Conservation (phyloP, 2,329 filamentous ascomycete species). For the Pseudovirgaria hyperparasitica region DNA sequence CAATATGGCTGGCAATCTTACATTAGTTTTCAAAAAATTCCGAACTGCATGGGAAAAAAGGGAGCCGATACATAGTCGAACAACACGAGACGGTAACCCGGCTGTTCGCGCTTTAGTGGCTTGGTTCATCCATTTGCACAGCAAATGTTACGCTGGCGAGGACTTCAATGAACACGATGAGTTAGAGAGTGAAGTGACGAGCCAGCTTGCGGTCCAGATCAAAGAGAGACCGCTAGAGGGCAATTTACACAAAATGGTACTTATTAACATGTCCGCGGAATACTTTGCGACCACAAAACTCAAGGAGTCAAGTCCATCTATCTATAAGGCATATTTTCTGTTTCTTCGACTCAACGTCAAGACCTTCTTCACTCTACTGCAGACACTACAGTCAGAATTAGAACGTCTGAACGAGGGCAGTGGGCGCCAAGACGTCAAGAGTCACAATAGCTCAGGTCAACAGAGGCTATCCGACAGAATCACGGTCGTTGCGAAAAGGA, state of each 20-base stretch:
- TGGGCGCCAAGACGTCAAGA: slow-evolving; percentile 29
- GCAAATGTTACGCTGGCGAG: slow-evolving; percentile 67
- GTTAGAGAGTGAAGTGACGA: slow-evolving; percentile 73
- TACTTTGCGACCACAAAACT: slow-evolving; percentile 44
- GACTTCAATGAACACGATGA: slow-evolving; percentile 65
- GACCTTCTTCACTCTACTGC: slow-evolving; percentile 60
- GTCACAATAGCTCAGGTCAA: slow-evolving; percentile 19
- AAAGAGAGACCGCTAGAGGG: slow-evolving; percentile 54
- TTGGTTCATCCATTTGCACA: slow-evolving; percentile 81
- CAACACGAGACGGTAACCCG: slow-evolving; percentile 32
- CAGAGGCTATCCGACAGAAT: slow-evolving; percentile 36
- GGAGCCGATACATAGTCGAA: slow-evolving; percentile 33
- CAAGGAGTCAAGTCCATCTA: slow-evolving; percentile 19
- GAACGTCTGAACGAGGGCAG: slow-evolving; percentile 37
- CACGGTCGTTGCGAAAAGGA: slow-evolving; percentile 44
- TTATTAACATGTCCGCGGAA: slow-evolving; percentile 80
- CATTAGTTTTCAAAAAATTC: slow-evolving; percentile 63
- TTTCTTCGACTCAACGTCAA: slow-evolving; percentile 67
- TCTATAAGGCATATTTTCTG: slow-evolving; percentile 38
- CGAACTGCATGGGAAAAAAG: slow-evolving; percentile 43
- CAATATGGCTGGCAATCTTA: slow-evolving; percentile 64
- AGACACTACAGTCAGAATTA: slow-evolving; percentile 57
- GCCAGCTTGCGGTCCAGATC: slow-evolving; percentile 60
- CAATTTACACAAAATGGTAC: slow-evolving; percentile 62
- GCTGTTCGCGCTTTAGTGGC: slow-evolving; percentile 53